phyloP scores from a whole-genome alignment of 257 asterid genomes.

The Solanum commersonii region DNA sequence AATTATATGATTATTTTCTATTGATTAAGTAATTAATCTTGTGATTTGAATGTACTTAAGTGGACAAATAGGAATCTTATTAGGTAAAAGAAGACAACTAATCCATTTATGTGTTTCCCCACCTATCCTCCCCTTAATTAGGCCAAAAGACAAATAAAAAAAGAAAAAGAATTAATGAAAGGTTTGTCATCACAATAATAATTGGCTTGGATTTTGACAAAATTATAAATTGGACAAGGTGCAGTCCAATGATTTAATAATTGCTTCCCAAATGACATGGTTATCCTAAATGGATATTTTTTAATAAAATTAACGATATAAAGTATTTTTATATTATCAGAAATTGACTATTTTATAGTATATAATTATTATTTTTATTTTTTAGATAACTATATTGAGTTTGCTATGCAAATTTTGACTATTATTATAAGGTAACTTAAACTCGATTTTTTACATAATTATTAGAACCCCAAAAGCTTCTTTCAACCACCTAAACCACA shows the following conservation, averaged over 20 bases:
- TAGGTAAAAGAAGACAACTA: neutral
- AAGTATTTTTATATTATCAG: neutral
- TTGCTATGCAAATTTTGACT: too few relatives aligned
- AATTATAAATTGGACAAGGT: neutral
- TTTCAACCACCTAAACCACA: neutral
- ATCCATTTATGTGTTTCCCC: neutral
- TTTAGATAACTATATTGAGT: too few relatives aligned
- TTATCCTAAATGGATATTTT: neutral
- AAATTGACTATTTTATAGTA: too few relatives aligned
- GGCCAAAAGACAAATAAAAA: neutral
- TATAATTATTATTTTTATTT: too few relatives aligned
- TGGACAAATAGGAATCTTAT: neutral
- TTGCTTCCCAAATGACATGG: neutral
- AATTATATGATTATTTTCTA: too few relatives aligned
- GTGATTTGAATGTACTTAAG: too few relatives aligned
- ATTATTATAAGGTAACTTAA: neutral
- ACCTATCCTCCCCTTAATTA: neutral
- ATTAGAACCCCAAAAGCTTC: neutral
- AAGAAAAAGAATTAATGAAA: neutral
- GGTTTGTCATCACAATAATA: neutral
- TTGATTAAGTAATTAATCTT: too few relatives aligned
- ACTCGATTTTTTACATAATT: neutral
- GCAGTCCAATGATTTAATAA: neutral
- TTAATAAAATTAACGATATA: too few relatives aligned
- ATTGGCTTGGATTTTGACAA: neutral